These are phyloP conservation scores for Lentinula novae-zelandiae DNA, from an alignment of 1,284 basidiomycete species.

Conservation along the genomic window DNA sequence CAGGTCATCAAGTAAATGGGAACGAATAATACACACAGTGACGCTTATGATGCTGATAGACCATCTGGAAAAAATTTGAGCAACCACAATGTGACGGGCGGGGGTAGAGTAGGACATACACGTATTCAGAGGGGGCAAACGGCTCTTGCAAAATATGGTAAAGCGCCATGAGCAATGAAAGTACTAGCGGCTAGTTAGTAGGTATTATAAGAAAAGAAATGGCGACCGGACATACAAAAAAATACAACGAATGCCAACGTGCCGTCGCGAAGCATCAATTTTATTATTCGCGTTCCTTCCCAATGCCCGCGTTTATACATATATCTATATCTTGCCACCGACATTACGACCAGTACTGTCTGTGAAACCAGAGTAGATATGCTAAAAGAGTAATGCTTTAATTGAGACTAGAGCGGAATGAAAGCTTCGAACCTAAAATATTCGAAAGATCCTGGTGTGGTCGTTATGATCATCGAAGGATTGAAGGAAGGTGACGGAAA, in stretches of 20 bases:
- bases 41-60: constrained; percentile 17
- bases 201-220: neutral
- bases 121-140: constrained; percentile 21
- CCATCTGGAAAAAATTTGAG: neutral
- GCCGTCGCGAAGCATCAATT: constrained; percentile 16
- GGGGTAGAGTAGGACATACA: constrained; percentile 17
- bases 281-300: constrained; percentile 11
- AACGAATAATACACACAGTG: constrained; percentile 16
- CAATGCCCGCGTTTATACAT: constrained; percentile 7
- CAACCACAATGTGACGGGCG: neutral
- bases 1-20: neutral
- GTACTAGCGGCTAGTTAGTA: constrained; percentile 15
- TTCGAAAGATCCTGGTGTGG: constrained; percentile 14
- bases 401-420: neutral
- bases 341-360: constrained; percentile 13
- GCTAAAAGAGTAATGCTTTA: constrained; percentile 4
- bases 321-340: constrained; percentile 10
- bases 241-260: constrained; percentile 17
- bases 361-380: constrained; percentile 15
- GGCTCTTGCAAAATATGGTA: constrained; percentile 19
- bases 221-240: constrained; percentile 9
- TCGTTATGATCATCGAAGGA: constrained; percentile 3
- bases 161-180: constrained; percentile 20
- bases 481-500: constrained; percentile 10
- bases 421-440: constrained; percentile 15